phyloP scores from a whole-genome alignment of 192 early-diverging fungal genomes.

The Mortierella hygrophila region DNA sequence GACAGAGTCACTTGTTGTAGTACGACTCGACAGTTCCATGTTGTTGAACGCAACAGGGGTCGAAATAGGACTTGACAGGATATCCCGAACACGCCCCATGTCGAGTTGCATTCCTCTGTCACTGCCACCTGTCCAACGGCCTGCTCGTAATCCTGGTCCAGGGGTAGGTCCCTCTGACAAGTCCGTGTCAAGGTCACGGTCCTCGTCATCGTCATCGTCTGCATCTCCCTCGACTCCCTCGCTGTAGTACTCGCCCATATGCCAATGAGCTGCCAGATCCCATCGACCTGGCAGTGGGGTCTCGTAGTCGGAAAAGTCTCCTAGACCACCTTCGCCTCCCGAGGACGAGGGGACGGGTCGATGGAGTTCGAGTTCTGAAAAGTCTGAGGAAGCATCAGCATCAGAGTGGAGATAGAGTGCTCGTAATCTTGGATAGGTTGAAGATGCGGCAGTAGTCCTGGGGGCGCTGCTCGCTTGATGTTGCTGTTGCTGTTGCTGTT shows the following conservation, averaged over 20 bases:
- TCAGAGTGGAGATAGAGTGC: slow-evolving; percentile 15
- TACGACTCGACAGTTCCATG: not conserved
- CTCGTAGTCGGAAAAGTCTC: slow-evolving; percentile 31
- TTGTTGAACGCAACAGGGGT: slow-evolving; percentile 9
- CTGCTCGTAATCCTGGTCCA: not conserved
- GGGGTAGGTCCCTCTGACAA: slow-evolving; percentile 23
- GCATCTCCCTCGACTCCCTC: slow-evolving; percentile 47
- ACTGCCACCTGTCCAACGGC: not conserved
- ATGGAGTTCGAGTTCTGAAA: slow-evolving; percentile 25
- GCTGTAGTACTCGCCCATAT: slow-evolving; percentile 37
- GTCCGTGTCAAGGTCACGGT: slow-evolving; percentile 35
- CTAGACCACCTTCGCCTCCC: not conserved
- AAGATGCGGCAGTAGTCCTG: not conserved
- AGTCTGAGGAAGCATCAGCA: slow-evolving; percentile 37
- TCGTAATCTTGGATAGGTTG: not conserved
- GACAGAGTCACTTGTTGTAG: not conserved
- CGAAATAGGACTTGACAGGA: slow-evolving; percentile 39
- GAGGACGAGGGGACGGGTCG: not conserved
- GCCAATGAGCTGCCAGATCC: slow-evolving; percentile 43
- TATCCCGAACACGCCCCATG: slow-evolving; percentile 32
- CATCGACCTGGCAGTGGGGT: slow-evolving; percentile 30
- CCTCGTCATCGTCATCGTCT: slow-evolving; percentile 49
- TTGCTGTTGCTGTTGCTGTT: not conserved
- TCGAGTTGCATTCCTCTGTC: slow-evolving; percentile 12
- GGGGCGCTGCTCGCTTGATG: not conserved